Base-by-base conservation (phyloP, 176 grass and related monocot species). In the Avena sativa region DNA sequence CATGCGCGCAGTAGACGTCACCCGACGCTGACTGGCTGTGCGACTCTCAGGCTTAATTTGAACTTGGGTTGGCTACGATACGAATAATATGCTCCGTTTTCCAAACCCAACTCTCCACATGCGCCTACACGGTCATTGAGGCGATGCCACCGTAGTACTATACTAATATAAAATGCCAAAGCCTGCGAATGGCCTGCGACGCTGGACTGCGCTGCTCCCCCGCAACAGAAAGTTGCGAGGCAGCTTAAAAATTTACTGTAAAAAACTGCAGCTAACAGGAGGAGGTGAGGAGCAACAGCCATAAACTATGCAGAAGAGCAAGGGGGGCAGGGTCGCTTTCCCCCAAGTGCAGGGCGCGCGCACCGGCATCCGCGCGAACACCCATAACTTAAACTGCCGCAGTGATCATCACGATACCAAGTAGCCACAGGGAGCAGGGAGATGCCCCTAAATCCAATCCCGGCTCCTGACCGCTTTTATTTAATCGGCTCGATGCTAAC, bases 61-160 rank as follows among this genome's bases (percentile, higher is more conserved):
- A 38, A 76, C 70, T 23, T 73, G 70, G 50, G 61, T 79, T 72
- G 58, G 59, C n/a, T 20, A 34, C 32, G 32, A 34, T 4, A 48
- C 43, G 68, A 19, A 44, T 20, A 30, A 30, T 34, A 20, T 5
- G 53, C 58, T 9, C 69, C 69, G 7, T 59, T 44, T 46, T 73
- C 5, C 50, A 59, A 15, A n/a, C 28, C 30, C 32, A 58, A 19
- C 73, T 57, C 25, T 60, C 43, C 40, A 50, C 82, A 9, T 11
- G 78, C 62, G 62, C 60, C 74, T 44, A 71, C 84, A 87, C 80
- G 56, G 73, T 72, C 80, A 67, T 4, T 79, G 74, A 79, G 80
- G 20, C 34, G 79, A 46, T 17, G 65, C 74, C 14, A 13, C 23
- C 32, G 32, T 34, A 34, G 32, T 34, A 34, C 3, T 25, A 25